Conservation (phyloP, 805 yeast species). For the Spathaspora hagerdaliae region DNA sequence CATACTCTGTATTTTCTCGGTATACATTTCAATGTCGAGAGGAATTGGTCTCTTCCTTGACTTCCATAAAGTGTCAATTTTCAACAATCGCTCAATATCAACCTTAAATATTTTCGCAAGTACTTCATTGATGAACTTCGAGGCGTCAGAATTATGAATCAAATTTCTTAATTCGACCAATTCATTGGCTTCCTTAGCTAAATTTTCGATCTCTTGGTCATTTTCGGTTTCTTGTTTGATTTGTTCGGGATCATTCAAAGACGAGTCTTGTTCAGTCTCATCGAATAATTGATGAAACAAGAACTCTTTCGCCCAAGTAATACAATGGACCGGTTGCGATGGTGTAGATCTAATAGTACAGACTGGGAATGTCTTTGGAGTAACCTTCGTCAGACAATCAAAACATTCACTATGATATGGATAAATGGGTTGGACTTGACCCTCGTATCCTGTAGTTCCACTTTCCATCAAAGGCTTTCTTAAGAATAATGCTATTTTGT, state of each 20-base stretch:
- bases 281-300: conserved; percentile 78
- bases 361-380: conserved; percentile 90
- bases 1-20: conserved; percentile 10
- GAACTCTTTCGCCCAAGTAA: conserved; percentile 96
- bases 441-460: conserved; percentile 93
- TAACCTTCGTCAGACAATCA: conserved; percentile 82
- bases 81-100: conserved; percentile 75
- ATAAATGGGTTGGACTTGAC: conserved; percentile 89
- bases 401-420: conserved; percentile 87
- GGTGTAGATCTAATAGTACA: conserved; percentile 98
- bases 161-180: conserved; percentile 34
- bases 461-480: conserved; percentile 80
- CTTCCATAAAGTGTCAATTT: conserved; percentile 76
- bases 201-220: conserved; percentile 58
- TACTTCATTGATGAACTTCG: conserved; percentile 35
- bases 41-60: conserved; percentile 67
- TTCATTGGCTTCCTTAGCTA: conserved; percentile 66
- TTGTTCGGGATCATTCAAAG: conserved; percentile 18
- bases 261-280: conserved; percentile 30
- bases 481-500: conserved; percentile 71
- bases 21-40: conserved; percentile 31
- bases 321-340: conserved; percentile 91
- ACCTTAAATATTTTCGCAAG: conserved; percentile 57
- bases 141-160: conserved; percentile 10
- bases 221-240: conserved; percentile 53